Base-by-base conservation (phyloP, 345 rosid genomes). In the Citrus inodora region DNA sequence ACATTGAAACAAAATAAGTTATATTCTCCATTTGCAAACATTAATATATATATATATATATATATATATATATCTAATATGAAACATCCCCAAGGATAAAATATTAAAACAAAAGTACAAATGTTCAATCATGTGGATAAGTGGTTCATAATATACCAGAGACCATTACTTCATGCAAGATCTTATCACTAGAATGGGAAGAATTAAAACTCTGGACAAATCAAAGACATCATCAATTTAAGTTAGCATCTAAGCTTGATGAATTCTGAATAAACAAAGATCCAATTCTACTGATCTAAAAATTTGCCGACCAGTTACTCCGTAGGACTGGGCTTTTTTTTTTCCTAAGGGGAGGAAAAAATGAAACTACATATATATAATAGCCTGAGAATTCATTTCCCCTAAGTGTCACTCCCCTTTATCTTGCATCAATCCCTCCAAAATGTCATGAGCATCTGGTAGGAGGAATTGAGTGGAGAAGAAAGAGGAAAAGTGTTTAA, bases 1-100 rank as follows among this genome's bases (percentile, higher is more conserved):
- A 80, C 69, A 75, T 13, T 11, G 33, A 78, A 86, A 72, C 19
- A 6, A 37, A 37, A 58, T 63, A n/a, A 75, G 40, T 53, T 58
- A 7, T 63, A 67, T 37, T 56, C 10, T 28, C 53, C 65, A 51
- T 32, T 51, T 79, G n/a, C 40, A 80, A 40, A 37, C 9, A 37
- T 37, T 35, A 35, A 35, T 33, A 35, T 35, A 35, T 35, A 35
- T 35, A 35, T 35, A 35, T 35, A 32, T 25, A 25, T 25, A 25
- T 25, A 25, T 25, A 25, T 25, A 25, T 25, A 25, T 3, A 4
- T 33, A 33, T 37, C 38, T 7, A 38, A 32, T 8, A 37, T 22
- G 27, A 76, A 28, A 61, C 35, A 40, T 17, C 69, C n/a, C 25
- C 10, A 33, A 9, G n/a, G 40, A 64, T 32, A 32, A 64, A 32